Base-by-base conservation (phyloP, 352 stramenopile genomes). In the Phytopythium helicoides region DNA sequence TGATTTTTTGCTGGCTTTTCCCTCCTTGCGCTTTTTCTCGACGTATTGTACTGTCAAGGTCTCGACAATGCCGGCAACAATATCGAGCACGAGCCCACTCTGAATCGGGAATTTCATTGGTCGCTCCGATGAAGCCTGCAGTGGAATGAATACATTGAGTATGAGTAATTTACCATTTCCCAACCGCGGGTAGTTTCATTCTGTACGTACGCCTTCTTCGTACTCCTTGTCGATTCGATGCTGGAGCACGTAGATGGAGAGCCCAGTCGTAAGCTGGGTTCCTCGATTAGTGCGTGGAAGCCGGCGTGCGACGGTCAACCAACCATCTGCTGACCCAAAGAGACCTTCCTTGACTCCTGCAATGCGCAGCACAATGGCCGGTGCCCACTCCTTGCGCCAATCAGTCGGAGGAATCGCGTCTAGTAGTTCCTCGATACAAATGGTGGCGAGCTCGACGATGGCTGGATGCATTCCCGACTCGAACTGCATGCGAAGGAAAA, bases 401-500 rank as follows among this genome's bases (percentile, higher is more conserved):
- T 92, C 78, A 12, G 60, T 34, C 38, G 66, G 62, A 19, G 81
- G 69, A 38, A 94, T 92, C 31, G 76, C 71, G 22, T 94, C 83
- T 1, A 94, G 60, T 6, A 94, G 67, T 50, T 89, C 77, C 66
- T 94, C 81, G 16, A 94, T 82, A 47, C 81, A 90, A 12, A 88
- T 81, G 2, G 80, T 87, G 18, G 79, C 78, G 31, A 94, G 68
- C 22, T 92, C 74, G 12, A 90, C 71, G 54, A 94, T 86, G 56
- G 83, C 72, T 4, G 81, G 75, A 47, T 90, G 79, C 53, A 94
- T 81, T 28, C 77, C 55, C 6, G 68, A 63, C 42, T 94, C 83
- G 35, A 94, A 94, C 50, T 94, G 83, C 78, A 94, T 92, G 16
- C 81, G 81, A 40, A 94, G 50, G 51, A 94, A 91, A 41, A 94